These are phyloP conservation scores for Coemansia brasiliensis DNA, from an alignment of 192 early-diverging fungal species.

Conservation along the genomic window DNA sequence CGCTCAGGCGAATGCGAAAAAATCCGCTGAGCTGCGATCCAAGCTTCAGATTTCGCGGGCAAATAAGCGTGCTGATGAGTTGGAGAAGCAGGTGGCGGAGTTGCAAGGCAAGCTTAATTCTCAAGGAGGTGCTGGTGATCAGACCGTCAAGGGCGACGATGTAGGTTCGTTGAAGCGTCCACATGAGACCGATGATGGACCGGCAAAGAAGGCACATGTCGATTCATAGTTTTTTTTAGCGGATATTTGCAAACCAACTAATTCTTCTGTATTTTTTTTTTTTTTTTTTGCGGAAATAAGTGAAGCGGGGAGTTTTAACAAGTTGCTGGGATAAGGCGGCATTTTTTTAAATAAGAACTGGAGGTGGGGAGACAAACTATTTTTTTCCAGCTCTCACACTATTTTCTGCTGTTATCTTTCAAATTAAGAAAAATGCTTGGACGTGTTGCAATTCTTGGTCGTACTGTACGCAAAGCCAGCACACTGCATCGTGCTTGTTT, in stretches of 20 bases:
- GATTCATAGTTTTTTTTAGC: constrained; percentile 6
- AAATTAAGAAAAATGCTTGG: neutral
- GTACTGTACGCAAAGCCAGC: no score
- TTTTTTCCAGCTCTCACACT: neutral
- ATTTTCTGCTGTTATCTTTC: neutral
- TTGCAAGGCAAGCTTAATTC: constrained; percentile 24
- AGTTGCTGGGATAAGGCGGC: neutral
- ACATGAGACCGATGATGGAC: constrained; percentile 22
- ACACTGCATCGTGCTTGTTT: constrained; percentile 56
- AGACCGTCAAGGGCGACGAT: neutral
- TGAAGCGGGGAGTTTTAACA: constrained; percentile 4
- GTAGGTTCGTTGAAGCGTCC: constrained; percentile 32
- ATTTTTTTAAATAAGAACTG: no score
- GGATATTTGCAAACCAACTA: neutral
- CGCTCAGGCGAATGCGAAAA: constrained; percentile 33
- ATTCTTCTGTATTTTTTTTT: neutral
- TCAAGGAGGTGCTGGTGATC: neutral
- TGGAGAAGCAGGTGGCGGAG: constrained; percentile 40
- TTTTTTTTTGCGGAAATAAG: neutral
- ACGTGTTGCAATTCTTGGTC: neutral
- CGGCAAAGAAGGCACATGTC: constrained; percentile 48
- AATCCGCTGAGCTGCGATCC: constrained; percentile 51
- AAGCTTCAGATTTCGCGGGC: constrained; percentile 51
- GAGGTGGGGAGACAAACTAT: no score
- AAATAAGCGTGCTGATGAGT: constrained; percentile 45